These are phyloP conservation scores for Nicotiana paniculata DNA, from an alignment of 257 asterid genomes.

Conservation along the genomic window DNA sequence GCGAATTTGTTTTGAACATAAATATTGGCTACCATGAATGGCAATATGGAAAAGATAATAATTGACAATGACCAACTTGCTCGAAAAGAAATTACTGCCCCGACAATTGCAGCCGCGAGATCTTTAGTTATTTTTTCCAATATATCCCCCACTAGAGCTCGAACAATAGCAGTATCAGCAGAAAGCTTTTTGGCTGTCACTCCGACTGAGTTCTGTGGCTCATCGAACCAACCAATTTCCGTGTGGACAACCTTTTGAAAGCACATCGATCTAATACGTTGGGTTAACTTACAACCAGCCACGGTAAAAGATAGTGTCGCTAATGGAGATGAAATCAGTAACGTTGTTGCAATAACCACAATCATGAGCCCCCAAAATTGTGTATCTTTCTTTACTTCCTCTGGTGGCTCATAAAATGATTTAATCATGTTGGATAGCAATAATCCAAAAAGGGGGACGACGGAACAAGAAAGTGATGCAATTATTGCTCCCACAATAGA, in stretches of 20 bases:
- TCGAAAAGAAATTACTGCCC: slow-evolving; percentile 50
- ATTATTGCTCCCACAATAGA: slow-evolving; percentile 35
- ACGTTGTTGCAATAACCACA: slow-evolving; percentile 31
- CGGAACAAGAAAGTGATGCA: slow-evolving; percentile 50
- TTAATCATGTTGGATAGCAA: slow-evolving; percentile 43
- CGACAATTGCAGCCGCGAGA: slow-evolving; percentile 38
- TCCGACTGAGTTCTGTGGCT: slow-evolving; percentile 49
- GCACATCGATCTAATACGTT: slow-evolving; percentile 47
- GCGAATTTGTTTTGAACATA: slow-evolving; percentile 42
- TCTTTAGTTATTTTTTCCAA: slow-evolving; percentile 55
- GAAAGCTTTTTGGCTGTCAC: slow-evolving; percentile 57
- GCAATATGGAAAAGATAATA: slow-evolving; percentile 45
- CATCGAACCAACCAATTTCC: slow-evolving; percentile 71
- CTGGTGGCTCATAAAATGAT: slow-evolving; percentile 43
- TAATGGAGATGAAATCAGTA: slow-evolving; percentile 39
- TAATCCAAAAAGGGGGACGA: slow-evolving; percentile 51
- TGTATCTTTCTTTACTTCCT: slow-evolving; percentile 40
- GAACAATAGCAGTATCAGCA: slow-evolving; percentile 54
- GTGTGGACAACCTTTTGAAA: slow-evolving; percentile 51
- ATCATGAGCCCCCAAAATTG: slow-evolving; percentile 52
- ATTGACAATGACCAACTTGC: slow-evolving; percentile 76
- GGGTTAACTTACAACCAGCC: slow-evolving; percentile 53
- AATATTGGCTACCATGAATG: slow-evolving; percentile 45
- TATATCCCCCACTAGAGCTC: slow-evolving; percentile 56
- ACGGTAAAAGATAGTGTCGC: slow-evolving; percentile 48